Evolutionary conservation across 345 rosid species (phyloP).

Genomic region (Citrus sp.): DNA sequence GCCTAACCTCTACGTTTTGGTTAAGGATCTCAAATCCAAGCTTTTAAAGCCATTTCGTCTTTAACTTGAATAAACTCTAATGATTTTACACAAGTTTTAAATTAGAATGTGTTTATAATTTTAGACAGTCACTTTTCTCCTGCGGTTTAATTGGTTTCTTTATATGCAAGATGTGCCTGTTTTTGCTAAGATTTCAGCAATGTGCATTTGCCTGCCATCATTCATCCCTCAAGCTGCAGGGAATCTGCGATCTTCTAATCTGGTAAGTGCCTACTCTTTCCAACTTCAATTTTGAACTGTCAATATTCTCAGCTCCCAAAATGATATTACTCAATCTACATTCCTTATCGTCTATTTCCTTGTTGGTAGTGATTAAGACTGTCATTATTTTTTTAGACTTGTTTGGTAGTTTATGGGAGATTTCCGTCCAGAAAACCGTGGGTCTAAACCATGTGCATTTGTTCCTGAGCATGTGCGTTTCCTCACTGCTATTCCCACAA

Average conservation of each 20-base stretch:
- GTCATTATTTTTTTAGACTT: slow-evolving; percentile 2
- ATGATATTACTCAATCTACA: not conserved
- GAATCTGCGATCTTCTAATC: not conserved
- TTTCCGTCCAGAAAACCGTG: not conserved
- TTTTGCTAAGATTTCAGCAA: not conserved
- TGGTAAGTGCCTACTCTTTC: not conserved
- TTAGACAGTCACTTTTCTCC: not conserved
- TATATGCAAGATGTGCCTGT: not conserved
- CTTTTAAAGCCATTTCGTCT: not conserved
- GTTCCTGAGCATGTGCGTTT: slow-evolving; percentile 33
- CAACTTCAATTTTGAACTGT: not conserved
- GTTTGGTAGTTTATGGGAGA: slow-evolving; percentile 1
- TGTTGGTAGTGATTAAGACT: slow-evolving; percentile 3
- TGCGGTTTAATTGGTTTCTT: not conserved
- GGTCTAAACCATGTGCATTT: slow-evolving; percentile 30
- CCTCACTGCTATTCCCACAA: slow-evolving; percentile 1
- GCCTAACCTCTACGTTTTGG: not conserved
- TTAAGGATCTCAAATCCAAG: not conserved
- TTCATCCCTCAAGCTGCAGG: not conserved
- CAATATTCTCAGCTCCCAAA: not conserved
- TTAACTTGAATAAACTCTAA: not conserved
- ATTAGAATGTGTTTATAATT: not conserved
- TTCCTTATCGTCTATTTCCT: not conserved
- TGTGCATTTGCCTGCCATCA: not conserved
- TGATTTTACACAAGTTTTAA: not conserved